These are phyloP conservation scores for Flammula alnicola DNA, from an alignment of 1,284 basidiomycete genomes.

Conservation along the genomic window DNA sequence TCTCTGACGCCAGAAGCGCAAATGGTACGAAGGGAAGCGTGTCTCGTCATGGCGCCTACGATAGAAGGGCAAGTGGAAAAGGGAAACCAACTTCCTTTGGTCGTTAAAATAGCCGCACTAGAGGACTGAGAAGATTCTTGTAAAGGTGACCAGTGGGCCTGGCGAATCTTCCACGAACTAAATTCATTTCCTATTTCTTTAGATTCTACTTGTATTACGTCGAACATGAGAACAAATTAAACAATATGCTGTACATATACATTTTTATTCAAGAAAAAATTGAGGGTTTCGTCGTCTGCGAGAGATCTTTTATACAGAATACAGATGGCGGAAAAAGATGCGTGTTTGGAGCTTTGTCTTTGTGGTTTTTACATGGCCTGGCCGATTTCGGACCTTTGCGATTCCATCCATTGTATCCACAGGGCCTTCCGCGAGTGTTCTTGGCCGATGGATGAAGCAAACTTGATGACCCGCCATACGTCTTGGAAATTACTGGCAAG, in stretches of 20 bases:
- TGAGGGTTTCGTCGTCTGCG: too few relatives aligned
- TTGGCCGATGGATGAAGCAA: slow-evolving; percentile 53
- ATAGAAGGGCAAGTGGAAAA: slow-evolving; percentile 49
- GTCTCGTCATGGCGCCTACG: slow-evolving; percentile 50
- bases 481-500: slow-evolving; percentile 77
- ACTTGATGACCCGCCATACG: slow-evolving; percentile 65
- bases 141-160: not conserved
- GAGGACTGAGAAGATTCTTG: slow-evolving; percentile 20
- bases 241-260: slow-evolving; percentile 3
- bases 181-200: not conserved
- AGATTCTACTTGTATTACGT: not conserved
- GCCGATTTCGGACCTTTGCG: slow-evolving; percentile 27
- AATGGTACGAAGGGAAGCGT: slow-evolving; percentile 43
- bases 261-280: not conserved
- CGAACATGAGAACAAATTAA: slow-evolving; percentile 7
- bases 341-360: too few relatives aligned
- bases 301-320: too few relatives aligned
- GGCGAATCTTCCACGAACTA: not conserved
- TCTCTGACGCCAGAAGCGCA: slow-evolving; percentile 40
- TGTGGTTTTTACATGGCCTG: slow-evolving; percentile 15
- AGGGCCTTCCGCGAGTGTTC: slow-evolving; percentile 45
- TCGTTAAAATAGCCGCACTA: slow-evolving; percentile 43
- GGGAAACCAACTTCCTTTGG: slow-evolving; percentile 54
- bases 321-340: too few relatives aligned
- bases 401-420: slow-evolving; percentile 50